A percentile compares a stretch with the other conserved stretches of the same genome.
phyloP scores from a whole-genome alignment of 371 early-diverging fungal genomes.

The Fennellomyces sp. region DNA sequence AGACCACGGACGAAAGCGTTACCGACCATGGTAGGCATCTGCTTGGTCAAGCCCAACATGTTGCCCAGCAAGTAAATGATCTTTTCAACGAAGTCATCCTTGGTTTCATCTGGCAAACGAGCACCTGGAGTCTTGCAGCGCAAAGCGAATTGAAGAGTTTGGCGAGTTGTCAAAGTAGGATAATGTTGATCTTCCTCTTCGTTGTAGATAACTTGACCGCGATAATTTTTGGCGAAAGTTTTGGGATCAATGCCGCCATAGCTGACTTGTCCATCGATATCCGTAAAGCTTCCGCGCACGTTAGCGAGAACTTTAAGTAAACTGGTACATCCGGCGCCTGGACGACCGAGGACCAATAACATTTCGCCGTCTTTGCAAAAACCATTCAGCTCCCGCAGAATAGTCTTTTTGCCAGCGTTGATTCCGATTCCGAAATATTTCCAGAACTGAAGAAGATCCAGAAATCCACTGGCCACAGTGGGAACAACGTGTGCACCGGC shows the following conservation, averaged over 20 bases:
- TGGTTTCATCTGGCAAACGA: constrained; percentile 27
- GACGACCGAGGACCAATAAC: constrained; percentile 72
- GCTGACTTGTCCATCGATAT: constrained; percentile 54
- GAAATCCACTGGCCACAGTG: constrained; percentile 19
- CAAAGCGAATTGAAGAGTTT: constrained; percentile 54
- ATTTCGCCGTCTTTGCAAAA: constrained; percentile 70
- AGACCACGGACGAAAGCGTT: constrained; percentile 81
- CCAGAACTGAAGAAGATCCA: constrained; percentile 23
- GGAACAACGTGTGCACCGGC: constrained; percentile 42
- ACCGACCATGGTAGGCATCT: constrained; percentile 80
- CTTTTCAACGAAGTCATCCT: constrained; percentile 24
- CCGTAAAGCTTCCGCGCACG: constrained; percentile 57
- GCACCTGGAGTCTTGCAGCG: constrained; percentile 47
- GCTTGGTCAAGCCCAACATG: constrained; percentile 72
- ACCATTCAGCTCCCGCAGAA: constrained; percentile 61
- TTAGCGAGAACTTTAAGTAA: constrained; percentile 71
- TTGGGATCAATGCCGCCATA: constrained; percentile 63
- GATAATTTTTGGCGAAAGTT: constrained; percentile 53
- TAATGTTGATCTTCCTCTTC: constrained; percentile 77
- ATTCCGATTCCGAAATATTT: constrained; percentile 24
- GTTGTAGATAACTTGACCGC: constrained; percentile 68
- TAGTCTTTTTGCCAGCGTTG: constrained; percentile 23
- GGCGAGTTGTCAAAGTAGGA: constrained; percentile 53
- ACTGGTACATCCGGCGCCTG: constrained; percentile 74
- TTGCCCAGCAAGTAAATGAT: constrained; percentile 44